Evolutionary conservation across 2,329 filamentous ascomycete genomes (phyloP).

Genomic region (Metarhizium rileyi): DNA sequence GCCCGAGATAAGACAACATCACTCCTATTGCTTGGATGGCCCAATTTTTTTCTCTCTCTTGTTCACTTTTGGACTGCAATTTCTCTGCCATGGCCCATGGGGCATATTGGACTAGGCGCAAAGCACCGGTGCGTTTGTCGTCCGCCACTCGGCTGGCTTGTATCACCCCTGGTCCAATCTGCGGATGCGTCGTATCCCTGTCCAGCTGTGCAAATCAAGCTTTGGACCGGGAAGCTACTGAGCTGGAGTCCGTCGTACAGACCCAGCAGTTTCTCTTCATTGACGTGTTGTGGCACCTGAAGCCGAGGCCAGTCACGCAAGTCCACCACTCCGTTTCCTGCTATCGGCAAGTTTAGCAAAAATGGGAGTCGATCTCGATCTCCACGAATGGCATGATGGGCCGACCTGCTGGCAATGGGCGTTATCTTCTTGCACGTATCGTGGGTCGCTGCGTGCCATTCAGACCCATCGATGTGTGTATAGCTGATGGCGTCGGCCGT

Average conservation of each 20-base stretch:
- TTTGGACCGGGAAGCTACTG: not conserved
- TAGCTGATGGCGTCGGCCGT: too few relatives aligned
- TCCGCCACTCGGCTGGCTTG: not conserved
- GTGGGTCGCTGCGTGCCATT: too few relatives aligned
- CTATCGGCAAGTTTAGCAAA: too few relatives aligned
- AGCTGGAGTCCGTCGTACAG: not conserved
- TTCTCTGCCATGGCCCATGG: not conserved
- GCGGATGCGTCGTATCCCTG: conserved; percentile 1
- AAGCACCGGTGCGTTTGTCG: not conserved
- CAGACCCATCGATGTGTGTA: too few relatives aligned
- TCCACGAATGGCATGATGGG: too few relatives aligned
- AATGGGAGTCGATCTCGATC: too few relatives aligned
- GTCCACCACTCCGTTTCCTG: too few relatives aligned
- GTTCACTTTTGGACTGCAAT: not conserved
- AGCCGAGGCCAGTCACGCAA: not conserved
- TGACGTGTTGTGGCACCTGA: not conserved
- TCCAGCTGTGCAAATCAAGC: conserved; percentile 4
- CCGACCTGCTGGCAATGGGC: too few relatives aligned
- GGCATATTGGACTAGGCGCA: not conserved
- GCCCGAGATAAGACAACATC: not conserved
- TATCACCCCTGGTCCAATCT: not conserved
- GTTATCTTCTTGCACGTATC: too few relatives aligned
- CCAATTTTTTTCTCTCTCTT: not conserved
- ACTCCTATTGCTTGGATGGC: too few relatives aligned
- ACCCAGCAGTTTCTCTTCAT: not conserved